Evolutionary conservation across 1,284 basidiomycete species (phyloP).

Genomic region (Ustilago cynodontis): DNA sequence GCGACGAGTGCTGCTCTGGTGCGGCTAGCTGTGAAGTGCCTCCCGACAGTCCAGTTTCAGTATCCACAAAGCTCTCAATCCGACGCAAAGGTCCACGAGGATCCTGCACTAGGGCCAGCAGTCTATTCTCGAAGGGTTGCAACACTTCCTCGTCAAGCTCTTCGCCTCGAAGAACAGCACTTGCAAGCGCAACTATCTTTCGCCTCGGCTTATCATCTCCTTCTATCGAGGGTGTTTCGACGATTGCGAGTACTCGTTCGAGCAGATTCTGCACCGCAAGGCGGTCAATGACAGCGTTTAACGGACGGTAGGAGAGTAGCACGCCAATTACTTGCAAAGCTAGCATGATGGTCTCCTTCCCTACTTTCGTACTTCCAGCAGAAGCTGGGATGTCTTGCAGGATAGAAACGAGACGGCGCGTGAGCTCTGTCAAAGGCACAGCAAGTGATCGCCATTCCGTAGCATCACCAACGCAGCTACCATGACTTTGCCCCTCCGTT

Average conservation of each 20-base stretch:
- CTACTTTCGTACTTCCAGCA: neutral
- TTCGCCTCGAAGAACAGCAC: conserved; percentile 28
- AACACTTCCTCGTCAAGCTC: conserved; percentile 27
- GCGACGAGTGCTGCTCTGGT: neutral
- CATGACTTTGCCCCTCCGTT: conserved; percentile 11
- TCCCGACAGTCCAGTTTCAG: conserved; percentile 2
- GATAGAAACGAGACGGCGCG: conserved; percentile 1
- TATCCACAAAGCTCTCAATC: conserved; percentile 19
- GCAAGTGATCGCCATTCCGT: conserved; percentile 3
- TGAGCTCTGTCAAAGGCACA: conserved; percentile 5
- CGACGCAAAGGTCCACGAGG: conserved; percentile 8
- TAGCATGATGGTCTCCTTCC: neutral
- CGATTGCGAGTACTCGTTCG: conserved; percentile 8
- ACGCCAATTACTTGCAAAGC: conserved; percentile 24
- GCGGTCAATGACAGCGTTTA: conserved; percentile 13
- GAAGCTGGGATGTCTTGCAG: neutral
- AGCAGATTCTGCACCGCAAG: conserved; percentile 9
- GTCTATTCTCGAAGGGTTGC: conserved; percentile 25
- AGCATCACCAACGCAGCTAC: conserved; percentile 11
- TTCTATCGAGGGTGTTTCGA: conserved; percentile 17
- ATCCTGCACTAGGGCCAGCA: conserved; percentile 19
- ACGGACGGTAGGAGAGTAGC: conserved; percentile 10
- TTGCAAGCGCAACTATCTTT: conserved; percentile 13
- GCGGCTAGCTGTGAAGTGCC: neutral
- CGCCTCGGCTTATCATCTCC: neutral